These are phyloP conservation scores for Metrosideros polymorpha DNA, from an alignment of 441 rosid genomes.

Conservation along the genomic window DNA sequence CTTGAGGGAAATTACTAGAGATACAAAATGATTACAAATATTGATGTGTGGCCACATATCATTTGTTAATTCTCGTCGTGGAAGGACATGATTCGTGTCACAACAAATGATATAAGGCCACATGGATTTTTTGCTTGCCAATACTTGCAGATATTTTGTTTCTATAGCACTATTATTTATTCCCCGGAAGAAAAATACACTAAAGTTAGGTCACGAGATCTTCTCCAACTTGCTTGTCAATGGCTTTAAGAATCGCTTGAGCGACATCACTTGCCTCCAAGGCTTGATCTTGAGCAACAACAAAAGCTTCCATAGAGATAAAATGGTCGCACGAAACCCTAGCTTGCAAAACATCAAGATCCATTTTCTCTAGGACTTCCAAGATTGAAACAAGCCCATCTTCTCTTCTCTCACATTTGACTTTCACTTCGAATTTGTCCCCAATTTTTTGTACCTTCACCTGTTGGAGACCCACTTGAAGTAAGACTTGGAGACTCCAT, in stretches of 20 bases:
- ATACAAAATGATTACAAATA: neutral
- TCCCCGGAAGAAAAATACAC: neutral
- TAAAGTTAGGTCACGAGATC: neutral
- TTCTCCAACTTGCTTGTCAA: slow-evolving; percentile 6
- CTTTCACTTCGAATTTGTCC: slow-evolving; percentile 29
- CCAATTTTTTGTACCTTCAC: slow-evolving; percentile 24
- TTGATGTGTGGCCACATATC: neutral
- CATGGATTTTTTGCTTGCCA: neutral
- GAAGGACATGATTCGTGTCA: neutral
- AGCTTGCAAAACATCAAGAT: slow-evolving; percentile 45
- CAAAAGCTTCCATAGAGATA: slow-evolving; percentile 63
- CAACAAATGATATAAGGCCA: neutral
- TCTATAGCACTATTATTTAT: neutral
- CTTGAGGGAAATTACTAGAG: neutral
- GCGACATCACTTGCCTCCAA: slow-evolving; percentile 26
- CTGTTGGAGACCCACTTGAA: neutral
- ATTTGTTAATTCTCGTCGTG: neutral
- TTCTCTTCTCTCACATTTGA: slow-evolving; percentile 33
- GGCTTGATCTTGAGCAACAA: slow-evolving; percentile 25
- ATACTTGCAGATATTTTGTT: neutral
- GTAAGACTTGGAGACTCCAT: neutral
- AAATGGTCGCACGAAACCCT: slow-evolving; percentile 32
- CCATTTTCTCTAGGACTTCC: slow-evolving; percentile 58
- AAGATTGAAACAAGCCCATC: slow-evolving; percentile 37
- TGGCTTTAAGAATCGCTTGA: slow-evolving; percentile 34